Evolutionary conservation across 768 basidiomycete genomes (phyloP), one percentile per base, ranked within the genome.

Genomic region (Scleroderma citrinum): DNA sequence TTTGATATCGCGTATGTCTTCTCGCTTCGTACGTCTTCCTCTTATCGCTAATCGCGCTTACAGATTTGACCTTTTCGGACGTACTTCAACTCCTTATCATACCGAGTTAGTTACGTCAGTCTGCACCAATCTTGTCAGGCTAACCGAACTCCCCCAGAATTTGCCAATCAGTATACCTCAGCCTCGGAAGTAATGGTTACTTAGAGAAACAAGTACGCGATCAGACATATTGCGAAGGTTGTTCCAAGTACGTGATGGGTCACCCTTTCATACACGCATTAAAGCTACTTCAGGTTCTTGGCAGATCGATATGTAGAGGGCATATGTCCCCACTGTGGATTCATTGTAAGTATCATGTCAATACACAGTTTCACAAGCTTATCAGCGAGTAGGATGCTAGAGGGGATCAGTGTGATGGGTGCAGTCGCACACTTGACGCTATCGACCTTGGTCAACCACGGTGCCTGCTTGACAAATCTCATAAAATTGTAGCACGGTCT

Each of bases 241-340:
- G 92, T 63, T 73, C 81, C 52, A 90, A 91, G 85, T 89, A 60
- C 53, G 78, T 60, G 5, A 3, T 6, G 1, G n/a, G 31, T 20
- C 17, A 16, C 31, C 34, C 21, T 17, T 43, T 60, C 40, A 17
- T 41, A 42, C 29, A 51, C 51, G 5, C 34, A 35, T 35, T 49
- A 41, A 54, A 53, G 31, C 30, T 16, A 5, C 48, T 44, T 6
- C 51, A 91, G 90, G 58, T 99, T 96, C 71, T 70, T 99, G 31
- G 96, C 96, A 17, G 96, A 99, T 69, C 86, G 96, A 47, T 98
- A 87, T 68, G 94, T 98, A 0, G 95, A 98, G 67, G 96, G 96
- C n/a, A 91, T 81, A 30, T 99, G 96, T 63, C 96, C 96, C 1
- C 78, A 96, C 67, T 98, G 96, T 62, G 79, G 77, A 42, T 92